A percentile compares a stretch with the other conserved stretches of the same genome.
Conservation (phyloP, 441 rosid species). For the Pelargonium citronellum region DNA sequence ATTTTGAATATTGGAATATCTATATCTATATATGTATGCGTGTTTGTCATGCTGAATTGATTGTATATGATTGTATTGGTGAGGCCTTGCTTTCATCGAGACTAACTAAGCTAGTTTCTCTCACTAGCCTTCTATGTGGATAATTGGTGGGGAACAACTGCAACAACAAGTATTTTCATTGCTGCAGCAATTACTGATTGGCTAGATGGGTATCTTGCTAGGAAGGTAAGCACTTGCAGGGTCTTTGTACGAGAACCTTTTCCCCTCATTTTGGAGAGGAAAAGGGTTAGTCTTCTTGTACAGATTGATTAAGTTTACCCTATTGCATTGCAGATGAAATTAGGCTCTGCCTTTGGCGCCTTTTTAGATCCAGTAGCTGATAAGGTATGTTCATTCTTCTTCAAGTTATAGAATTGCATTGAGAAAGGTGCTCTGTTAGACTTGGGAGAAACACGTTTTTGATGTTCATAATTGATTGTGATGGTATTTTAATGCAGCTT, state of each 20-base stretch:
- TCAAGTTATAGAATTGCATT: background rate
- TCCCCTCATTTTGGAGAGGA: background rate
- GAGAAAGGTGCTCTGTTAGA: background rate
- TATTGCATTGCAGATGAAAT: constrained; percentile 55
- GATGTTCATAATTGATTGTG: constrained; percentile 17
- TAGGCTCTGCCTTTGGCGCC: constrained; percentile 86
- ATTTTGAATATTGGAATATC: too few species aligned
- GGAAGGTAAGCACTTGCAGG: constrained; percentile 47
- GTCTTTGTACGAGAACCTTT: background rate
- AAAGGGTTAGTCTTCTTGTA: background rate
- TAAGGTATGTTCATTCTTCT: constrained; percentile 44
- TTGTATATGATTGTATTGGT: background rate
- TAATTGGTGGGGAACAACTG: constrained; percentile 78
- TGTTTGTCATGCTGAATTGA: background rate
- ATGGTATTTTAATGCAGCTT: constrained; percentile 47
- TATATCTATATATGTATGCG: too few species aligned
- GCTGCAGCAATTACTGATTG: constrained; percentile 92
- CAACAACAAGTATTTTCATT: constrained; percentile 79
- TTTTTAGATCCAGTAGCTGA: constrained; percentile 97
- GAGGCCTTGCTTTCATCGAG: background rate
- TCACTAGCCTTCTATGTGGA: constrained; percentile 72
- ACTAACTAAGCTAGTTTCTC: constrained; percentile 15
- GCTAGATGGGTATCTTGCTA: constrained; percentile 97
- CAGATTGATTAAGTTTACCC: background rate
- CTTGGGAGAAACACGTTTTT: constrained; percentile 1